These are phyloP conservation scores for Sarocladium strictum DNA, from an alignment of 2,329 filamentous ascomycete genomes.

Conservation along the genomic window DNA sequence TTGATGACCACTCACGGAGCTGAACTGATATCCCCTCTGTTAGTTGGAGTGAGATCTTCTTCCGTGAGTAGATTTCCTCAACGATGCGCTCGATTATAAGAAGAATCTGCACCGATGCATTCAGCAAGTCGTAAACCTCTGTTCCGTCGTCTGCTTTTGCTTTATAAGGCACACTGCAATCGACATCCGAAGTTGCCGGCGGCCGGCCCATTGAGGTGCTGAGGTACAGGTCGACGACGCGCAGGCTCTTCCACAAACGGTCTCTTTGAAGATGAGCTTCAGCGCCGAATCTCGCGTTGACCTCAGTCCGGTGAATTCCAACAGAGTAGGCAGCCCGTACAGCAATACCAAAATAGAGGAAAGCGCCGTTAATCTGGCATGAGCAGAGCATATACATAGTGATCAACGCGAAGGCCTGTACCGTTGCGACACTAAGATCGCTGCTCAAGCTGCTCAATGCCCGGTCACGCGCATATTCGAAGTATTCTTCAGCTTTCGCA, in stretches of 20 bases:
- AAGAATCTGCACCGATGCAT: slow-evolving; percentile 47
- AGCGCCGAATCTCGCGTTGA: slow-evolving; percentile 44
- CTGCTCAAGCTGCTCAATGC: slow-evolving; percentile 39
- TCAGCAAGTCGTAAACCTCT: slow-evolving; percentile 39
- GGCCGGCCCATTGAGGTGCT: slow-evolving; percentile 50
- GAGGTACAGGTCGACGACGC: slow-evolving; percentile 45
- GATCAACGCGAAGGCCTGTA: slow-evolving; percentile 44
- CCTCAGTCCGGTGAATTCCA: slow-evolving; percentile 46
- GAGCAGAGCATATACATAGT: slow-evolving; percentile 49
- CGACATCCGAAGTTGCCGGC: slow-evolving; percentile 46
- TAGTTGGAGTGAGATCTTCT: slow-evolving; percentile 45
- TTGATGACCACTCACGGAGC: slow-evolving; percentile 43
- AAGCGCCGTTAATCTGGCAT: slow-evolving; percentile 50
- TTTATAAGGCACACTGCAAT: slow-evolving; percentile 46
- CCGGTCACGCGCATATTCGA: slow-evolving; percentile 41
- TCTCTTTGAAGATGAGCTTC: slow-evolving; percentile 39
- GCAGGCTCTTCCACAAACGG: slow-evolving; percentile 47
- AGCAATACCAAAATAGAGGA: slow-evolving; percentile 48
- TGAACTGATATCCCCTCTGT: slow-evolving; percentile 49
- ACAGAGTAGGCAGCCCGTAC: slow-evolving; percentile 47
- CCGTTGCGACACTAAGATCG: slow-evolving; percentile 41
- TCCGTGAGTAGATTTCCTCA: slow-evolving; percentile 45
- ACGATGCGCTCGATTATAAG: slow-evolving; percentile 45
- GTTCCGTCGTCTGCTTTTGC: slow-evolving; percentile 26
- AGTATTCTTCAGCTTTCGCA: slow-evolving; percentile 36